A percentile compares a stretch with the other conserved stretches of the same genome.
These are phyloP conservation scores for Candida nitratophila DNA, from an alignment of 805 yeast genomes.

Conservation along the genomic window DNA sequence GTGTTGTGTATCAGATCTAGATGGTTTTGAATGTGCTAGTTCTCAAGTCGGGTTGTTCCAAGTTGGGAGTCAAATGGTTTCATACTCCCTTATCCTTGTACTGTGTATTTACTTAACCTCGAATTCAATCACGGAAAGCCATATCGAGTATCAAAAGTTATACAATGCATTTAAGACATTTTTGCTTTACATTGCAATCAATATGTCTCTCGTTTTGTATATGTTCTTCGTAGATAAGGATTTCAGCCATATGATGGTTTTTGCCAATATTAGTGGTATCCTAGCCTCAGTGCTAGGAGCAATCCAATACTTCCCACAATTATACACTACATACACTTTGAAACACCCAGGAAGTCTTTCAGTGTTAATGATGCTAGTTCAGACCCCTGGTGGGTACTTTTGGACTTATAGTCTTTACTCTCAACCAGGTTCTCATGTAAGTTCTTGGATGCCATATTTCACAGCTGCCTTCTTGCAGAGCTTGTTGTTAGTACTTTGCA, in stretches of 20 bases:
- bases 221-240: conserved; percentile 15
- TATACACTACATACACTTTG: conserved; percentile 57
- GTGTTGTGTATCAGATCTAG: conserved; percentile 45
- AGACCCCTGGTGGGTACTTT: conserved; percentile 82
- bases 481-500: conserved; percentile 51
- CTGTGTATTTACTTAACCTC: conserved; percentile 44
- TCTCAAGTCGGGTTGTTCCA: conserved; percentile 63
- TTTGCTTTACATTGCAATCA: conserved; percentile 27
- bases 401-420: conserved; percentile 69
- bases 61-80: conserved; percentile 53
- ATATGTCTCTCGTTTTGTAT: conserved; percentile 28
- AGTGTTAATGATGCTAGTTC: conserved; percentile 73
- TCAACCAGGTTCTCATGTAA: conserved; percentile 77
- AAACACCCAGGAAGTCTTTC: conserved; percentile 79
- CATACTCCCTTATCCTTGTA: conserved; percentile 51
- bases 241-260: conserved; percentile 17
- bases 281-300: conserved; percentile 57
- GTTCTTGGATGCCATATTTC: conserved; percentile 77
- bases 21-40: conserved; percentile 52
- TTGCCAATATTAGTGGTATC: conserved; percentile 59
- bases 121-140: conserved; percentile 39
- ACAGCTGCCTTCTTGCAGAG: conserved; percentile 68
- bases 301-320: conserved; percentile 75
- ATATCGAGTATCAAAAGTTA: conserved; percentile 35
- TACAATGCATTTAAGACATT: conserved; percentile 34